A percentile compares a stretch with the other conserved stretches of the same genome.
These are phyloP conservation scores for Acacia acuminata DNA, from an alignment of 306 rosid species.

Conservation along the genomic window DNA sequence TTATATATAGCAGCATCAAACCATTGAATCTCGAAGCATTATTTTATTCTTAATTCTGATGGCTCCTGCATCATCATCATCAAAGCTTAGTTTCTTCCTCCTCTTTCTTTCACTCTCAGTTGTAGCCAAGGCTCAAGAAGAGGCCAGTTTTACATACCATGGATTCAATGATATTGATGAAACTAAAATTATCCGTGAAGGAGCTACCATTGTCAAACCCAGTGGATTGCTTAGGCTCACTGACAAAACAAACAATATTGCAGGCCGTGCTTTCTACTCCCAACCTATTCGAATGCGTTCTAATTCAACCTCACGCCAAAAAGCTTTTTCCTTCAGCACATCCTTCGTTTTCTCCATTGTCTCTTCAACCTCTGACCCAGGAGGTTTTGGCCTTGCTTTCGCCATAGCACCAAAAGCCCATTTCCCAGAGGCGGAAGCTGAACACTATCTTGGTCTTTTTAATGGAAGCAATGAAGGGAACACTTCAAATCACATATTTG, in stretches of 20 bases:
- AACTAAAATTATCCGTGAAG: slow-evolving; percentile 5
- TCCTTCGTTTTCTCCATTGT: slow-evolving; percentile 64
- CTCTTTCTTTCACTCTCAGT: slow-evolving; percentile 20
- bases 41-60: slow-evolving; percentile 30
- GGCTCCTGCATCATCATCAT: slow-evolving; percentile 31
- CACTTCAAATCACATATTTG: slow-evolving; percentile 41
- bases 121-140: slow-evolving; percentile 1
- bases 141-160: slow-evolving; percentile 27
- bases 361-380: slow-evolving; percentile 35
- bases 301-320: not conserved
- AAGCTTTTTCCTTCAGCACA: slow-evolving; percentile 55
- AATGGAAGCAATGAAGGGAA: slow-evolving; percentile 27
- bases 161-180: slow-evolving; percentile 44
- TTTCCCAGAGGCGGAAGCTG: slow-evolving; percentile 42
- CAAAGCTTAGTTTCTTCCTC: slow-evolving; percentile 34
- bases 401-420: slow-evolving; percentile 47
- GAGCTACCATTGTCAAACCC: slow-evolving; percentile 42
- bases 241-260: slow-evolving; percentile 23
- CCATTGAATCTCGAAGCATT: not conserved
- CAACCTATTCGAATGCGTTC: slow-evolving; percentile 32
- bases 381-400: slow-evolving; percentile 75
- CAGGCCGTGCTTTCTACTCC: slow-evolving; percentile 57
- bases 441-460: slow-evolving; percentile 63
- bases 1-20: not conserved
- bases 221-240: slow-evolving; percentile 56